Conservation (phyloP, 2,329 filamentous ascomycete species). For the Hypoxylon sp. region DNA sequence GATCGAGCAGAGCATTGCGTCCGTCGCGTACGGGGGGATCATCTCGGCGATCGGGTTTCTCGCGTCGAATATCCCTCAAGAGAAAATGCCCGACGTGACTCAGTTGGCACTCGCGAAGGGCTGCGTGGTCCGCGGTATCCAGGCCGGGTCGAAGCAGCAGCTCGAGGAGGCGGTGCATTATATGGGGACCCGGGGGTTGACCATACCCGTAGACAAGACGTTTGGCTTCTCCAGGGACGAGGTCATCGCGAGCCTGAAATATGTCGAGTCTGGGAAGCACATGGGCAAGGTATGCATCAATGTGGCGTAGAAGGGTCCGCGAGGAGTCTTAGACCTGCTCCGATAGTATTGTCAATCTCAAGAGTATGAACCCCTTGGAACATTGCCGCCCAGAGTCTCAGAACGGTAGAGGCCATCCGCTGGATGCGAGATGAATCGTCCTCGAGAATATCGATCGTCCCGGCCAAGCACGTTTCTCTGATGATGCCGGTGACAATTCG, state of each 20-base stretch:
- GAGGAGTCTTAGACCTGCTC: constrained; percentile 32
- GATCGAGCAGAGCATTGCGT: constrained; percentile 58
- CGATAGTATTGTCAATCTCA: constrained; percentile 46
- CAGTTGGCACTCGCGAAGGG: constrained; percentile 47
- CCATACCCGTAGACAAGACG: constrained; percentile 51
- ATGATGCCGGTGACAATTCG: constrained; percentile 41
- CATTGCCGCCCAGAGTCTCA: constrained; percentile 49
- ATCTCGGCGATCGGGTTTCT: constrained; percentile 60
- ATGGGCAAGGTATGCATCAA: constrained; percentile 54
- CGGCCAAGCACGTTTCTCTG: constrained; percentile 43
- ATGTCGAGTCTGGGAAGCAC: constrained; percentile 46
- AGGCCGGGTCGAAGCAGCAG: constrained; percentile 51
- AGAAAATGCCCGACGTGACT: constrained; percentile 51
- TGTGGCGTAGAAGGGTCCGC: constrained; percentile 38
- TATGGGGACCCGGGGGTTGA: constrained; percentile 45
- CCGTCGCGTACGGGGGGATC: constrained; percentile 58
- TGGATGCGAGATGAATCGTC: constrained; percentile 37
- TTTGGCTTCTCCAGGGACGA: constrained; percentile 51
- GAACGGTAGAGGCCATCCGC: constrained; percentile 40
- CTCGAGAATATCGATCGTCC: constrained; percentile 30
- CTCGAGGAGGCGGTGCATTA: constrained; percentile 52
- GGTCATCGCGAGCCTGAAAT: constrained; percentile 37
- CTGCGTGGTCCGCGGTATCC: constrained; percentile 52
- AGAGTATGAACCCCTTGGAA: constrained; percentile 48
- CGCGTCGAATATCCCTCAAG: constrained; percentile 26